Conservation (phyloP, 306 rosid species). For the Echinosophora koreensis region DNA sequence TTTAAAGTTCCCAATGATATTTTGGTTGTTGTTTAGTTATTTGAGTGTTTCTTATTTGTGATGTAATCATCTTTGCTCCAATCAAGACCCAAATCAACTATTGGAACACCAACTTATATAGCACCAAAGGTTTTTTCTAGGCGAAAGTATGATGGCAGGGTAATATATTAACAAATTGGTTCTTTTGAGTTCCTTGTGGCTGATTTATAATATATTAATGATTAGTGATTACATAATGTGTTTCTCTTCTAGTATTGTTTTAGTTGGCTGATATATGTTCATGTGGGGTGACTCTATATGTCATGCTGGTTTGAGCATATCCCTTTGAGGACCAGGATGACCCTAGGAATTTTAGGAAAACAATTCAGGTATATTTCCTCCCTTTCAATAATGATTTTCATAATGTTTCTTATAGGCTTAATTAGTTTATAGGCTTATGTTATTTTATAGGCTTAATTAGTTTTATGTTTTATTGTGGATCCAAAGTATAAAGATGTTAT, state of each 20-base stretch:
- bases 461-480: too few relatives aligned
- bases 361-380: conserved; percentile 66
- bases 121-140: conserved; percentile 78
- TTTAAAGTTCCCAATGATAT: conserved; percentile 15
- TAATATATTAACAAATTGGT: conserved; percentile 28
- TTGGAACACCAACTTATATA: conserved; percentile 76
- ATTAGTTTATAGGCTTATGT: too few relatives aligned
- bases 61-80: conserved; percentile 71
- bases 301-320: conserved; percentile 83
- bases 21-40: not conserved
- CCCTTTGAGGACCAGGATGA: conserved; percentile 87
- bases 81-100: conserved; percentile 74
- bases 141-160: conserved; percentile 73
- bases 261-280: conserved; percentile 86
- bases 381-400: conserved; percentile 32
- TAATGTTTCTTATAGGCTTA: conserved; percentile 14
- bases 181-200: conserved; percentile 32
- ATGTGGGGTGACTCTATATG: conserved; percentile 85
- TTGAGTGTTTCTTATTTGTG: conserved; percentile 24
- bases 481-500: too few relatives aligned
- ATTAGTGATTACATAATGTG: conserved; percentile 25
- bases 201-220: conserved; percentile 14
- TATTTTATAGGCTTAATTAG: too few relatives aligned
- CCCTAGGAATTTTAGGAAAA: conserved; percentile 78
- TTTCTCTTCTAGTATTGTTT: conserved; percentile 34